Conservation (phyloP, 179 eudicot genomes). For the Amaranthus tricolor region DNA sequence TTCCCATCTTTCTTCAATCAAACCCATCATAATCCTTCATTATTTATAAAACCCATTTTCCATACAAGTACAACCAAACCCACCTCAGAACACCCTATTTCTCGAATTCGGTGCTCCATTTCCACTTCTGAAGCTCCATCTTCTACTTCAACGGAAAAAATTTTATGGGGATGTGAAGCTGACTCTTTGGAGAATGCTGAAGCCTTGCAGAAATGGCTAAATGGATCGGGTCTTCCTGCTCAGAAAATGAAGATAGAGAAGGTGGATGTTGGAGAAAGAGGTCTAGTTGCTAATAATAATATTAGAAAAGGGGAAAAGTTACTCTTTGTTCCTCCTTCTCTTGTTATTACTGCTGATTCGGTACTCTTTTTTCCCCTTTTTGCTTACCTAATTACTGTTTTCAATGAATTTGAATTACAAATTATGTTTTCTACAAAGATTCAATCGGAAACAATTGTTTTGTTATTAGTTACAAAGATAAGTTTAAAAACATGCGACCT, state of each 20-base stretch:
- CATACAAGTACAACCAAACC: background rate
- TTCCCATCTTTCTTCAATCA: conserved; percentile 33
- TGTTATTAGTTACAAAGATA: no score
- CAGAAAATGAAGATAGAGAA: conserved; percentile 80
- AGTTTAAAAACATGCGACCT: no score
- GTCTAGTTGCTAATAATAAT: conserved; percentile 78
- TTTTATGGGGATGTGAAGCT: conserved; percentile 83
- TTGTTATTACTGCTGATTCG: conserved; percentile 77
- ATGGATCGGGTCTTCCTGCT: conserved; percentile 58
- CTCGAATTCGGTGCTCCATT: conserved; percentile 45
- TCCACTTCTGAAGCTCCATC: conserved; percentile 33
- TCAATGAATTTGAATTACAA: background rate
- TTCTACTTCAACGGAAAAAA: conserved; percentile 4
- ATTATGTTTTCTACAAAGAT: no score
- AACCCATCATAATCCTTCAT: conserved; percentile 6
- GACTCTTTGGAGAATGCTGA: conserved; percentile 77
- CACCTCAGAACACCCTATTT: background rate
- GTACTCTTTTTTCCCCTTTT: conserved; percentile 24
- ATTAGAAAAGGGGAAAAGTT: conserved; percentile 77
- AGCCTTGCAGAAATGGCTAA: conserved; percentile 68
- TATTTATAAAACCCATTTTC: conserved; percentile 6
- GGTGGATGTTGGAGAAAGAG: conserved; percentile 90
- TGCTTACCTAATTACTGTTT: background rate
- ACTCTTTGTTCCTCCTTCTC: conserved; percentile 85
- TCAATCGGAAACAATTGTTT: no score